Conservation (phyloP, 2,329 filamentous ascomycete species). For the Pestalotiopsis sp. region DNA sequence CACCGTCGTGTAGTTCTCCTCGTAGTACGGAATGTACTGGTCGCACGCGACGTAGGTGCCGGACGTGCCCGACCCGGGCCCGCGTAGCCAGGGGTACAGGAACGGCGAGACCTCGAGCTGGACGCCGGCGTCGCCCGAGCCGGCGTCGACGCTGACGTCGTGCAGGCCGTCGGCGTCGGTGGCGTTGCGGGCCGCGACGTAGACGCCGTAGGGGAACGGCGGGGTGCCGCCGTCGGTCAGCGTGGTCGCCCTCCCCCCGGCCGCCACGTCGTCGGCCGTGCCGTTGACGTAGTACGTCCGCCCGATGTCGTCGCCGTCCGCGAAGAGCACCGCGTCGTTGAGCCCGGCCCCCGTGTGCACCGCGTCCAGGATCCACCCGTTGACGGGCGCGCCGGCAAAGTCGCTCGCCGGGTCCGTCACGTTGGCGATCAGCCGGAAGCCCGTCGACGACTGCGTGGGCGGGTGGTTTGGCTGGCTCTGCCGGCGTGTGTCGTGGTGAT, state of each 20-base stretch:
- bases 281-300: slow-evolving; percentile 53
- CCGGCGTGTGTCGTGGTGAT: not conserved
- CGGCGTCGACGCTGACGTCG: slow-evolving; percentile 36
- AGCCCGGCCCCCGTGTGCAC: slow-evolving; percentile 46
- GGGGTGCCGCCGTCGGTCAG: slow-evolving; percentile 43
- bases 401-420: slow-evolving; percentile 42
- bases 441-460: slow-evolving; percentile 21
- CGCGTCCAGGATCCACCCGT: slow-evolving; percentile 39
- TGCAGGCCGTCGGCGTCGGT: slow-evolving; percentile 25
- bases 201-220: slow-evolving; percentile 38
- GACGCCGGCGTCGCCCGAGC: slow-evolving; percentile 36
- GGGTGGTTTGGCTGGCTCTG: slow-evolving; percentile 18
- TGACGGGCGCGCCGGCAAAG: slow-evolving; percentile 38
- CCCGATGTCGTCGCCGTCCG: slow-evolving; percentile 17
- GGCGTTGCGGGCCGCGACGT: slow-evolving; percentile 24
- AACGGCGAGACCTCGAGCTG: slow-evolving; percentile 36
- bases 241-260: slow-evolving; percentile 32
- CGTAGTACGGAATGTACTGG: slow-evolving; percentile 43
- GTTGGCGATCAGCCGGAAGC: slow-evolving; percentile 46
- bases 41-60: slow-evolving; percentile 44
- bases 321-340: slow-evolving; percentile 37
- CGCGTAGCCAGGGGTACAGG: slow-evolving; percentile 33
- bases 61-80: slow-evolving; percentile 17
- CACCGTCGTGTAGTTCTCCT: slow-evolving; percentile 37
- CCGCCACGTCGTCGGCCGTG: slow-evolving; percentile 37